Conservation (phyloP, 257 asterid genomes). For the Solanum gandarillasii region DNA sequence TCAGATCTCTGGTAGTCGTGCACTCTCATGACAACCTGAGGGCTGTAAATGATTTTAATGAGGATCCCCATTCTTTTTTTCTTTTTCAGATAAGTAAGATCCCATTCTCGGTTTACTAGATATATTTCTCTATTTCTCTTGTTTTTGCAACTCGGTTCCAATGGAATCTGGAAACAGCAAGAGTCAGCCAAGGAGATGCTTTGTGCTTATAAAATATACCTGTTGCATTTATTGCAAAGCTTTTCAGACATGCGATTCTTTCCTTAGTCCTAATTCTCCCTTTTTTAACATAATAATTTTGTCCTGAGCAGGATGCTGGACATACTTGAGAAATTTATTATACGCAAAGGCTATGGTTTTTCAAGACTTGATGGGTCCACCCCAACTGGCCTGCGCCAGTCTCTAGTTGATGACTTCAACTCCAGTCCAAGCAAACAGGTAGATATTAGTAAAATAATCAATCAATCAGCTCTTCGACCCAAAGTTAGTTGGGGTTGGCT, state of each 20-base stretch:
- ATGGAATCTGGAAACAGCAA: background rate
- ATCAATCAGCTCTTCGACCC: background rate
- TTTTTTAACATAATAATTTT: background rate
- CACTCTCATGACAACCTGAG: background rate
- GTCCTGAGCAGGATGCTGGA: constrained; percentile 65
- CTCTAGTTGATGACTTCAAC: constrained; percentile 86
- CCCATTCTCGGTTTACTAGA: background rate
- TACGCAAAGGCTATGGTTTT: constrained; percentile 86
- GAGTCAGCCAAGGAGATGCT: background rate
- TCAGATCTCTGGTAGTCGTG: background rate
- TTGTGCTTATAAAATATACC: background rate
- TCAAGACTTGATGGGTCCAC: constrained; percentile 93
- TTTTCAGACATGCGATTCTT: background rate
- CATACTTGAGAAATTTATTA: constrained; percentile 85
- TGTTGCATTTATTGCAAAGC: background rate
- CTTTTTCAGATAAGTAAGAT: background rate
- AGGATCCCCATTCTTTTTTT: background rate
- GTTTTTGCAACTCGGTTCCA: background rate
- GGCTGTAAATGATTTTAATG: background rate
- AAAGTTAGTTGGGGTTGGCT: background rate
- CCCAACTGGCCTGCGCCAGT: constrained; percentile 71
- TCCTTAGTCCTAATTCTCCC: background rate
- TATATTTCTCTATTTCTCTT: background rate
- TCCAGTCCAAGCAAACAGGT: constrained; percentile 97
- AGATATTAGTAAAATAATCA: background rate